Percentiles rank a stretch among this genome's conserved stretches.
phyloP scores from a whole-genome alignment of 2,329 filamentous ascomycete species.

The Aotearoamyces nothofagi region DNA sequence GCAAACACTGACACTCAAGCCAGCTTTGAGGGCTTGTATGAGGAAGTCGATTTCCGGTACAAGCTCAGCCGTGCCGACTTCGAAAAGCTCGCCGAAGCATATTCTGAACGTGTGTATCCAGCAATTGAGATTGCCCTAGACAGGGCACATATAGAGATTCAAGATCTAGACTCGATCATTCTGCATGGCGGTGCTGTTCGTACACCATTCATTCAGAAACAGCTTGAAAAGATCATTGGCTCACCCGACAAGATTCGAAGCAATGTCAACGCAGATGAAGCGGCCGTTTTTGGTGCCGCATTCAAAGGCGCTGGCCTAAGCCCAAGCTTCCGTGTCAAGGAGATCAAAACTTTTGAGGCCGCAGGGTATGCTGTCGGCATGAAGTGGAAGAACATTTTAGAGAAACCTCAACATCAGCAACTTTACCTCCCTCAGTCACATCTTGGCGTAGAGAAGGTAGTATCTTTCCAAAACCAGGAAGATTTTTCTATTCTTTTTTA shows the following conservation, averaged over 20 bases:
- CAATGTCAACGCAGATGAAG: conserved; percentile 95
- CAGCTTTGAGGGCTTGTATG: conserved; percentile 78
- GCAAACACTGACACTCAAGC: conserved; percentile 73
- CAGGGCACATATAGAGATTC: conserved; percentile 54
- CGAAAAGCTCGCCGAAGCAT: conserved; percentile 57
- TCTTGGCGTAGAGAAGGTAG: conserved; percentile 66
- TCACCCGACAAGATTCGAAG: conserved; percentile 66
- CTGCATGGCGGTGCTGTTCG: conserved; percentile 81
- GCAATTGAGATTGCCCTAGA: conserved; percentile 64
- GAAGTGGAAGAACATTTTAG: conserved; percentile 54
- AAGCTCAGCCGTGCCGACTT: conserved; percentile 70
- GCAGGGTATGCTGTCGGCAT: conserved; percentile 60
- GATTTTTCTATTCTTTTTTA: conserved; percentile 73
- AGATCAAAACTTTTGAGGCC: conserved; percentile 72
- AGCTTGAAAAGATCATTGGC: conserved; percentile 63
- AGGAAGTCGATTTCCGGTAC: conserved; percentile 88
- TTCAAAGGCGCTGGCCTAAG: conserved; percentile 89
- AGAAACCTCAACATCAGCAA: conserved; percentile 62
- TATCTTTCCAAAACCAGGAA: conserved; percentile 67
- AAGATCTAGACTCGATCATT: conserved; percentile 77
- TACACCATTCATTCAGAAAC: conserved; percentile 87
- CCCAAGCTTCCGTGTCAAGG: conserved; percentile 94
- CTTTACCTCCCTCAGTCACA: conserved; percentile 69
- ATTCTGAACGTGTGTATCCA: conserved; percentile 50
- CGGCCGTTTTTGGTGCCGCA: conserved; percentile 87